Conservation (phyloP, 495 filamentous ascomycete species). For the Patellaria atrata region DNA sequence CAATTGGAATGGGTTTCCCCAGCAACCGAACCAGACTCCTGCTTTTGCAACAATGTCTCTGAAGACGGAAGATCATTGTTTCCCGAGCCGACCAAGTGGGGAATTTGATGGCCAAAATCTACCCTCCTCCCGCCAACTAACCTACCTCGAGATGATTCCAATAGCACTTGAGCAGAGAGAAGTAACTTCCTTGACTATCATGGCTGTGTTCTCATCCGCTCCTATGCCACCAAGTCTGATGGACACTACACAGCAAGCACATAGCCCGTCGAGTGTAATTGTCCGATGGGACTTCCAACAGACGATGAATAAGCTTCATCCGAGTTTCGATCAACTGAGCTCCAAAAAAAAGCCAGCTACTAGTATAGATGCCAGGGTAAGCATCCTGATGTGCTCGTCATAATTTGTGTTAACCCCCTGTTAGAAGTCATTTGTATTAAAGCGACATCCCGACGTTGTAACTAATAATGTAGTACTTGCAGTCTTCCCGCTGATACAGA, state of each 20-base stretch:
- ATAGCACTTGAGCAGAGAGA: slow-evolving; percentile 21
- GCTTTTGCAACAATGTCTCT: slow-evolving; percentile 12
- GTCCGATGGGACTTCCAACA: slow-evolving; percentile 61
- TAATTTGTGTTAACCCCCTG: slow-evolving; percentile 12
- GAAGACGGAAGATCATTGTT: slow-evolving; percentile 17
- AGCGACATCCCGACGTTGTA: slow-evolving; percentile 47
- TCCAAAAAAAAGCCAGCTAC: slow-evolving; percentile 42
- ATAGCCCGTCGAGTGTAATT: slow-evolving; percentile 51
- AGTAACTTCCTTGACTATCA: slow-evolving; percentile 42
- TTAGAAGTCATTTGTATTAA: slow-evolving; percentile 47
- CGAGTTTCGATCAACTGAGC: slow-evolving; percentile 59
- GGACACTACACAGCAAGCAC: slow-evolving; percentile 37
- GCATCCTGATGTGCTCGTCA: slow-evolving; percentile 5
- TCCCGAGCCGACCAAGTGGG: slow-evolving; percentile 7
- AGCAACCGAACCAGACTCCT: slow-evolving; percentile 11
- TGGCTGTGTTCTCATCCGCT: slow-evolving; percentile 57
- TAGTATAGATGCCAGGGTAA: slow-evolving; percentile 23
- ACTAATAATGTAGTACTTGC: slow-evolving; percentile 55
- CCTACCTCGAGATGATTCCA: slow-evolving; percentile 24
- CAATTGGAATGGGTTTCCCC: slow-evolving; percentile 24
- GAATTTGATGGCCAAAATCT: slow-evolving; percentile 4
- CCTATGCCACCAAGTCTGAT: slow-evolving; percentile 23
- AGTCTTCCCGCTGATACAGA: slow-evolving; percentile 48
- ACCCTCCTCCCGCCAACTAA: slow-evolving; percentile 14
- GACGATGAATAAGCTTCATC: slow-evolving; percentile 43